A percentile compares a stretch with the other conserved stretches of the same genome.
Evolutionary conservation across 805 yeast species (phyloP).

Genomic region (Monosporozyma siamensis): DNA sequence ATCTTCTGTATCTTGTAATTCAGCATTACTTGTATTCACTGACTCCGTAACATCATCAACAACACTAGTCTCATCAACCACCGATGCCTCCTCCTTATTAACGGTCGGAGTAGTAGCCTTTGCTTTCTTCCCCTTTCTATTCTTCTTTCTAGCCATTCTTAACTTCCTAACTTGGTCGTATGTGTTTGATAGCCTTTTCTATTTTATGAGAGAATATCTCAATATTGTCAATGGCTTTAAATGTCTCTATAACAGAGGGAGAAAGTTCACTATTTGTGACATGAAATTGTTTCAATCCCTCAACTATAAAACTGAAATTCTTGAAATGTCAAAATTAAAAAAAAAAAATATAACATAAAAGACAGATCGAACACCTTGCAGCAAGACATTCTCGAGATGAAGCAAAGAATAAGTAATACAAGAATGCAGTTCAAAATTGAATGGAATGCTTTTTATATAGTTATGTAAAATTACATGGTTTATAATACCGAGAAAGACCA

Average conservation of each 20-base stretch:
- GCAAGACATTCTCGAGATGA: too few relatives aligned
- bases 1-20: not conserved
- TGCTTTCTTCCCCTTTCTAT: slow-evolving; percentile 3
- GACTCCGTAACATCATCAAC: not conserved
- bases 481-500: too few relatives aligned
- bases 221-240: not conserved
- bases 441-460: too few relatives aligned
- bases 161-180: not conserved
- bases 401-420: too few relatives aligned
- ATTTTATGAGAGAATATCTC: not conserved
- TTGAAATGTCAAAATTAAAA: not conserved
- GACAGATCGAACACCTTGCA: too few relatives aligned
- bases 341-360: too few relatives aligned
- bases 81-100: not conserved
- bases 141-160: slow-evolving; percentile 5
- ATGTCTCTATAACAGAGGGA: too few relatives aligned
- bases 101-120: not conserved
- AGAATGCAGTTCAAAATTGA: too few relatives aligned
- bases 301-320: slow-evolving; percentile 2
- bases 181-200: not conserved
- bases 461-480: too few relatives aligned
- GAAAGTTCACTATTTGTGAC: not conserved
- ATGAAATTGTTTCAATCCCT: not conserved
- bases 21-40: not conserved
- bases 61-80: not conserved